phyloP scores from a whole-genome alignment of 331 rosid genomes.

The Spiraea crenata region DNA sequence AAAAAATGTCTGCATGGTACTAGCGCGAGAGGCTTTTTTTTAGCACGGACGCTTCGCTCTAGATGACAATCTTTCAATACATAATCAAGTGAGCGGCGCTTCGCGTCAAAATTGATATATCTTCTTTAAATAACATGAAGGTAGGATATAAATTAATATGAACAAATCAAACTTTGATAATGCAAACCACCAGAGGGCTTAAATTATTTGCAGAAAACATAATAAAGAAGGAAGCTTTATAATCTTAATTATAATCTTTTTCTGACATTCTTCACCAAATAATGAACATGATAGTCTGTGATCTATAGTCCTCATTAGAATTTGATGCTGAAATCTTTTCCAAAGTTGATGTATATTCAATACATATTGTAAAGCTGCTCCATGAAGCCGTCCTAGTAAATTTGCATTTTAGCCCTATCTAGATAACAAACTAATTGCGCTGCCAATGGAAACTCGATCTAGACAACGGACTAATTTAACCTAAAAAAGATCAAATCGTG shows the following conservation, averaged over 20 bases:
- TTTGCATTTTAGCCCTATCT: no score
- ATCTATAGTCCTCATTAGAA: neutral
- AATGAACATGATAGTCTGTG: conserved; percentile 12
- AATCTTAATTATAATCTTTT: conserved; percentile 12
- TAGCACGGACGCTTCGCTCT: no score
- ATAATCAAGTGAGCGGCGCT: no score
- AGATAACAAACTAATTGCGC: neutral
- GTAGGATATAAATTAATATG: no score
- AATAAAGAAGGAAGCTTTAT: conserved; percentile 3
- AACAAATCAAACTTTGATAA: no score
- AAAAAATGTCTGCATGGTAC: no score
- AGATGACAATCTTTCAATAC: no score
- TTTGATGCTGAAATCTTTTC: conserved; percentile 8
- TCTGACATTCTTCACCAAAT: conserved; percentile 18
- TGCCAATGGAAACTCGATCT: conserved; percentile 16
- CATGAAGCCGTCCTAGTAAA: conserved; percentile 13
- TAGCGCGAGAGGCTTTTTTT: no score
- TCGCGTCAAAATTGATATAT: no score
- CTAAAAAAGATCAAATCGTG: conserved; percentile 2
- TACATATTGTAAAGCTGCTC: conserved; percentile 12
- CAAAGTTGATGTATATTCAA: conserved; percentile 1
- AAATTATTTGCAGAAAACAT: conserved; percentile 17
- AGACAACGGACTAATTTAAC: conserved; percentile 2
- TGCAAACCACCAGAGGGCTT: conserved; percentile 32
- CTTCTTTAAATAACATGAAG: no score